Evolutionary conservation across 805 yeast species (phyloP).

Genomic region (Saccharomycodes ludwigii): DNA sequence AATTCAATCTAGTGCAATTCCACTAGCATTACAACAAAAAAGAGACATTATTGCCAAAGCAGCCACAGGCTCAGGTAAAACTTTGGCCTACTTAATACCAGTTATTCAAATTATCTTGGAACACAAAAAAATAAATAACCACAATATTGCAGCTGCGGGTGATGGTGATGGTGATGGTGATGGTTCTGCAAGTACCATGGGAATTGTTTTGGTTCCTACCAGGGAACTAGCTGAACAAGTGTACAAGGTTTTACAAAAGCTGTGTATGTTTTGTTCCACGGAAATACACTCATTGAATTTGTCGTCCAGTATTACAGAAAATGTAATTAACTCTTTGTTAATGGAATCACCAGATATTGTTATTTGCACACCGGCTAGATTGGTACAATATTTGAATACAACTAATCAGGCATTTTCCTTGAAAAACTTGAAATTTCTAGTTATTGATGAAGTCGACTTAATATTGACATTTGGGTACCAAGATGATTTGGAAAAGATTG

Average conservation of each 20-base stretch:
- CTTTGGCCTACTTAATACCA: constrained; percentile 83
- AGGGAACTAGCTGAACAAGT: constrained; percentile 88
- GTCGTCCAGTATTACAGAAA: constrained; percentile 49
- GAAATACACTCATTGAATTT: constrained; percentile 55
- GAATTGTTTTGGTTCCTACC: constrained; percentile 82
- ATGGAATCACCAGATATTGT: constrained; percentile 68
- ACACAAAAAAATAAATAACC: constrained; percentile 21
- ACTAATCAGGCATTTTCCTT: constrained; percentile 36
- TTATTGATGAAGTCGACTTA: constrained; percentile 92
- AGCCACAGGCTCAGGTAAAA: constrained; percentile 92
- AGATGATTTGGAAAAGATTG: constrained; percentile 64
- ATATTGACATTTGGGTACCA: constrained; percentile 81
- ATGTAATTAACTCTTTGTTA: constrained; percentile 59
- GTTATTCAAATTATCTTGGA: constrained; percentile 64
- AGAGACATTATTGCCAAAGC: constrained; percentile 91
- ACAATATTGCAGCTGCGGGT: constrained; percentile 13
- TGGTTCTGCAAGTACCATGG: constrained; percentile 26
- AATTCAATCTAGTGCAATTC: constrained; percentile 85
- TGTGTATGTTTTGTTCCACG: constrained; percentile 60
- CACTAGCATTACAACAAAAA: constrained; percentile 78
- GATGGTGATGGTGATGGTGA: constrained; percentile 7
- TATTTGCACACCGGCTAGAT: constrained; percentile 77
- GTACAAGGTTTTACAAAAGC: constrained; percentile 49
- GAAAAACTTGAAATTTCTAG: constrained; percentile 51
- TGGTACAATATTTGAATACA: constrained; percentile 37